Evolutionary conservation across 805 yeast genomes (phyloP).

Genomic region (Teunomyces aglyptinius): DNA sequence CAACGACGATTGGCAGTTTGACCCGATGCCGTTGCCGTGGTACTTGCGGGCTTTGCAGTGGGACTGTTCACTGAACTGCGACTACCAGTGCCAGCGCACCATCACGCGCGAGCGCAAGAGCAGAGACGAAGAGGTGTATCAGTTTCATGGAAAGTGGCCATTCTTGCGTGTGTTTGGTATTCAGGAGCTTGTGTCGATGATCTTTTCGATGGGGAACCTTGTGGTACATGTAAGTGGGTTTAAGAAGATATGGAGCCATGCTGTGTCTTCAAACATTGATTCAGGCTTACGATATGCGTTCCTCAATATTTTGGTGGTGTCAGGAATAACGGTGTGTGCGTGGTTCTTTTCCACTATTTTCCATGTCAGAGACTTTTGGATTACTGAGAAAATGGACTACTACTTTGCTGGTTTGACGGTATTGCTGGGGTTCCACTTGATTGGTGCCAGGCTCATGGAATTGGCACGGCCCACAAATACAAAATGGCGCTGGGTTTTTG

Average conservation of each 20-base stretch:
- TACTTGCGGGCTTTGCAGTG: slow-evolving; percentile 45
- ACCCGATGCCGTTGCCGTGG: slow-evolving; percentile 37
- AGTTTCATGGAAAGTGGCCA: slow-evolving; percentile 99
- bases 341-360: slow-evolving; percentile 87
- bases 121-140: slow-evolving; percentile 56
- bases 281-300: slow-evolving; percentile 6
- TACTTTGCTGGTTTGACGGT: slow-evolving; percentile 92
- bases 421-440: slow-evolving; percentile 70
- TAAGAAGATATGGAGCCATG: slow-evolving; percentile 7
- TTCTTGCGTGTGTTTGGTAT: slow-evolving; percentile 72
- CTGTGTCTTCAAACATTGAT: neutral
- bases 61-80: slow-evolving; percentile 63
- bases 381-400: slow-evolving; percentile 86
- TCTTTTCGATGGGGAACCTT: slow-evolving; percentile 63
- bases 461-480: slow-evolving; percentile 43
- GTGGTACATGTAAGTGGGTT: slow-evolving; percentile 24
- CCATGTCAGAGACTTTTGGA: slow-evolving; percentile 76
- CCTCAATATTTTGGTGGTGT: slow-evolving; percentile 44
- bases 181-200: slow-evolving; percentile 79
- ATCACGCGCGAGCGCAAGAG: slow-evolving; percentile 56
- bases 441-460: slow-evolving; percentile 58
- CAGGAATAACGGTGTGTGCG: slow-evolving; percentile 72
- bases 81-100: slow-evolving; percentile 85
- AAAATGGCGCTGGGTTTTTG: slow-evolving; percentile 31
- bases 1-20: slow-evolving; percentile 35